These are phyloP conservation scores for Peterozyma toletana DNA, from an alignment of 805 yeast genomes.

Conservation along the genomic window DNA sequence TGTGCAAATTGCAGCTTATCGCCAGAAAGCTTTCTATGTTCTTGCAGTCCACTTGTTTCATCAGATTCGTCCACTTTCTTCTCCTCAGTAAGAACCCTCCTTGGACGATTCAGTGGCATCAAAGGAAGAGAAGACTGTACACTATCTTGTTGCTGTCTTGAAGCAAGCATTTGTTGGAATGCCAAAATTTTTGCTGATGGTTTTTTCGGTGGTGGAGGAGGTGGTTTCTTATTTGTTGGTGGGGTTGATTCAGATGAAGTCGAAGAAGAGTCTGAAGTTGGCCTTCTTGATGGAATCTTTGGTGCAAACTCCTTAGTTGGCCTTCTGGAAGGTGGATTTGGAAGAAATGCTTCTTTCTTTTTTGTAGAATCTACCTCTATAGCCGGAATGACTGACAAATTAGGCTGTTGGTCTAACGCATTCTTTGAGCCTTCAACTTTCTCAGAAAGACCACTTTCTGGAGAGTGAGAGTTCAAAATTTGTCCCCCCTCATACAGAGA, in stretches of 20 bases:
- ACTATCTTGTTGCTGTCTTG: conserved; percentile 34
- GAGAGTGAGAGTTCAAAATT: no score
- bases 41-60: background rate
- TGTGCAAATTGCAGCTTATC: conserved; percentile 36
- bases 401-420: no score
- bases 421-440: no score
- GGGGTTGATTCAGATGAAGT: background rate
- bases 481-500: no score
- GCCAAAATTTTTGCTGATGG: conserved; percentile 77
- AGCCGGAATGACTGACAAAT: no score
- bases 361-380: no score
- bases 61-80: background rate
- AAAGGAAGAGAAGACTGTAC: conserved; percentile 14
- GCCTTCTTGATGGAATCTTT: conserved; percentile 4
- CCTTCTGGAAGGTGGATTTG: conserved; percentile 3
- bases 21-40: conserved; percentile 1
- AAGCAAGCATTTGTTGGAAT: conserved; percentile 67
- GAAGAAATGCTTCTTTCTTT: background rate
- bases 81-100: conserved; percentile 3
- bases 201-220: conserved; percentile 72
- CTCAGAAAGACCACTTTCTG: no score
- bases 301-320: conserved; percentile 11
- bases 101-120: conserved; percentile 16
- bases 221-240: conserved; percentile 20
- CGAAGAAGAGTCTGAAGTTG: conserved; percentile 2